Conservation (phyloP, 495 filamentous ascomycete genomes). For the Podospora appendiculata region DNA sequence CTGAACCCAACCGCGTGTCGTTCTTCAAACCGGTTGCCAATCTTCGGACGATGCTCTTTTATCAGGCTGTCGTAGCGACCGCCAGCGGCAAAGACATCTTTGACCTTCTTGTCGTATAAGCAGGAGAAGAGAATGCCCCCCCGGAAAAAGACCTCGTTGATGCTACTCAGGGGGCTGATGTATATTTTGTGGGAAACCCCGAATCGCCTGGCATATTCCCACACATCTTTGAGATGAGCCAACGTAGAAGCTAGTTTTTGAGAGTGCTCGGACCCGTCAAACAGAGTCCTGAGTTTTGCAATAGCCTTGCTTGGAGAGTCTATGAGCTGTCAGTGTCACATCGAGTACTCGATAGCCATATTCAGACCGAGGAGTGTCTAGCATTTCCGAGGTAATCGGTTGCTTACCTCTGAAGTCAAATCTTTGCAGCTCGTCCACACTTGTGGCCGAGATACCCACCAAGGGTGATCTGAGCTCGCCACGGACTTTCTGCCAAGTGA, state of each 20-base stretch:
- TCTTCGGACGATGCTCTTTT: slow-evolving; percentile 55
- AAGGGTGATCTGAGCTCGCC: slow-evolving; percentile 72
- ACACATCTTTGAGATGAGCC: slow-evolving; percentile 67
- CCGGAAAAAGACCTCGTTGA: slow-evolving; percentile 88
- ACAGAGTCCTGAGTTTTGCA: slow-evolving; percentile 59
- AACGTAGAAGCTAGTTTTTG: slow-evolving; percentile 65
- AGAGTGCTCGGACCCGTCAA: slow-evolving; percentile 61
- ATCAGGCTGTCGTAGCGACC: slow-evolving; percentile 90
- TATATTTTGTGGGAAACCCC: slow-evolving; percentile 72
- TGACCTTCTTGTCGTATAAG: slow-evolving; percentile 73
- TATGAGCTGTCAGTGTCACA: neutral
- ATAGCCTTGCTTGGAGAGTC: slow-evolving; percentile 69
- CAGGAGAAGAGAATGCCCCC: slow-evolving; percentile 89
- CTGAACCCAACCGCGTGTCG: slow-evolving; percentile 87
- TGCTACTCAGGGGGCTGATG: slow-evolving; percentile 74
- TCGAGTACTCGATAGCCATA: neutral
- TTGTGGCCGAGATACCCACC: slow-evolving; percentile 79
- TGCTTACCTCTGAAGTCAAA: slow-evolving; percentile 80
- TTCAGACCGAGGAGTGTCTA: neutral
- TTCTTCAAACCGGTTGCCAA: slow-evolving; percentile 40
- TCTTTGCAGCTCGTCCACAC: slow-evolving; percentile 77
- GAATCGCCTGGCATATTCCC: slow-evolving; percentile 67
- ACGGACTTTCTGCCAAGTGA: slow-evolving; percentile 78
- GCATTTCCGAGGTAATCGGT: neutral
- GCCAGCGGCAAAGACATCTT: slow-evolving; percentile 86